A percentile compares a stretch with the other conserved stretches of the same genome.
phyloP scores from a whole-genome alignment of 1,284 basidiomycete genomes.

The Phaffia rhodozyma region DNA sequence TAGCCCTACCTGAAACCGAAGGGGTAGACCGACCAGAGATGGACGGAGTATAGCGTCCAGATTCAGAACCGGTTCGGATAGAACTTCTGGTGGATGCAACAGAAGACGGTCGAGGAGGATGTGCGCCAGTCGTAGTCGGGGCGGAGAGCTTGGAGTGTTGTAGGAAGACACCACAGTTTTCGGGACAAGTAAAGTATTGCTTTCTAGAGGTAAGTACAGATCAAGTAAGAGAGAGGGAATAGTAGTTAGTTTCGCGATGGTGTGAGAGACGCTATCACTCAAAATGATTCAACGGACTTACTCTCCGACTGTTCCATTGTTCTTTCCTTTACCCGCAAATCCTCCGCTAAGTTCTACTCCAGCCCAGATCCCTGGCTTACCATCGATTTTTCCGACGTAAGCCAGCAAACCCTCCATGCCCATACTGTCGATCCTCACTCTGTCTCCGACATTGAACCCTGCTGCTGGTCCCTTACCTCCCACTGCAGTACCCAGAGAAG shows the following conservation, averaged over 20 bases:
- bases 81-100: conserved; percentile 55
- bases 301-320: conserved; percentile 82
- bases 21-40: conserved; percentile 45
- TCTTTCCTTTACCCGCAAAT: conserved; percentile 87
- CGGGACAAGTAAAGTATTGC: conserved; percentile 75
- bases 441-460: conserved; percentile 58
- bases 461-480: conserved; percentile 26
- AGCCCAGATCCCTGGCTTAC: conserved; percentile 76
- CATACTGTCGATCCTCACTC: conserved; percentile 68
- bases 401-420: conserved; percentile 63
- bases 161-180: conserved; percentile 82
- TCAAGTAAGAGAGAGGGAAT: background rate
- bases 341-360: conserved; percentile 78
- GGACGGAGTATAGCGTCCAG: conserved; percentile 30
- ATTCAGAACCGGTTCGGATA: conserved; percentile 20
- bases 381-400: conserved; percentile 70
- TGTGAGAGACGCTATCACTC: background rate
- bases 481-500: background rate
- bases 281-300: conserved; percentile 38
- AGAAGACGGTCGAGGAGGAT: conserved; percentile 55
- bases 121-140: conserved; percentile 49
- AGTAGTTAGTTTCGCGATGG: background rate
- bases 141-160: conserved; percentile 64
- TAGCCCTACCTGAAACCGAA: conserved; percentile 30
- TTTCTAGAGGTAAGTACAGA: background rate